Evolutionary conservation across 108 stramenopile genomes (phyloP).

Genomic region (Mediolabrus comicus): DNA sequence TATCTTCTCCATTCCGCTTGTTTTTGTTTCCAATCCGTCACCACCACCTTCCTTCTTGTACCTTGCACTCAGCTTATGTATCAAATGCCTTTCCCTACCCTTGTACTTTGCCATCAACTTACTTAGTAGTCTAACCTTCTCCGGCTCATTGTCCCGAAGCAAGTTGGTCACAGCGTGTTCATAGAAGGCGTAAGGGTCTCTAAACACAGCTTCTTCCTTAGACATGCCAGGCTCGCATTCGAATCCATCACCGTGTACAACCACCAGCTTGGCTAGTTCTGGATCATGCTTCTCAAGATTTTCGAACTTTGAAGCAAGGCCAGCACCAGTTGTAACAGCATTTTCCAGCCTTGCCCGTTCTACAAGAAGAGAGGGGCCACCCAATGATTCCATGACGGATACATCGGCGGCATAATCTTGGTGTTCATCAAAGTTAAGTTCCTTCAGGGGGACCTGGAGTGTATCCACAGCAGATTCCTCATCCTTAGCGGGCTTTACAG

Average conservation of each 20-base stretch:
- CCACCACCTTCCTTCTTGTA: constrained; percentile 61
- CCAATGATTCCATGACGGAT: constrained; percentile 88
- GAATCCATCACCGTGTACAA: constrained; percentile 68
- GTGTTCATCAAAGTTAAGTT: constrained; percentile 79
- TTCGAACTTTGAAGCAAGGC: constrained; percentile 28
- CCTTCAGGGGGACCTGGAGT: constrained; percentile 53
- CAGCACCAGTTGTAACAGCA: constrained; percentile 24
- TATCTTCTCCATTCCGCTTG: constrained; percentile 46
- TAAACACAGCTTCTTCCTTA: constrained; percentile 68
- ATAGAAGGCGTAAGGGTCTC: constrained; percentile 76
- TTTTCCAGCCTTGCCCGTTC: constrained; percentile 65
- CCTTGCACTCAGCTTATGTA: constrained; percentile 77
- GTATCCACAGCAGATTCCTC: constrained; percentile 52
- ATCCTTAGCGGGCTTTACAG: constrained; percentile 12
- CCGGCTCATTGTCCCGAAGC: constrained; percentile 80
- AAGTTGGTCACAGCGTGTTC: constrained; percentile 69
- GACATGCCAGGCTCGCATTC: constrained; percentile 64
- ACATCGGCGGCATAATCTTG: constrained; percentile 80
- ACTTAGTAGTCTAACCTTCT: constrained; percentile 81
- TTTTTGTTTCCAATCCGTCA: constrained; percentile 15
- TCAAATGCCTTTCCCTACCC: constrained; percentile 82
- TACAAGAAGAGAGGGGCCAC: constrained; percentile 80
- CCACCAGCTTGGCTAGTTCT: constrained; percentile 60
- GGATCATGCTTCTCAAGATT: constrained; percentile 26
- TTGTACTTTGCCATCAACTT: constrained; percentile 86